phyloP scores from a whole-genome alignment of 441 rosid species.

The Sinapis alba region DNA sequence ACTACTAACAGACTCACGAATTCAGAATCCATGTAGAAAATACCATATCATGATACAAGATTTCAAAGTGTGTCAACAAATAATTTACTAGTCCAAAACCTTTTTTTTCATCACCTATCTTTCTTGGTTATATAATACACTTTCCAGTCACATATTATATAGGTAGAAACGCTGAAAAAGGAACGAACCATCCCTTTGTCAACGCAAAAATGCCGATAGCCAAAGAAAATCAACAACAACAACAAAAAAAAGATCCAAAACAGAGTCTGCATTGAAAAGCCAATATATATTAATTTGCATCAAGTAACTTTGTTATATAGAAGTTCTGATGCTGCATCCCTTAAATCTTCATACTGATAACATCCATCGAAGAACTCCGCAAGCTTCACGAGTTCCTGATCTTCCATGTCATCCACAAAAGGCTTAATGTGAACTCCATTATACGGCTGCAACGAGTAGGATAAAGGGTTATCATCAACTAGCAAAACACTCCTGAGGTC shows the following conservation, averaged over 20 bases:
- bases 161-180: conserved; percentile 31
- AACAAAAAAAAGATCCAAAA: conserved; percentile 15
- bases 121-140: conserved; percentile 24
- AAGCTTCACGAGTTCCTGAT: conserved; percentile 62
- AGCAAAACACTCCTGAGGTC: conserved; percentile 66
- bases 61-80: neutral
- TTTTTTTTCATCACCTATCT: neutral
- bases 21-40: neutral
- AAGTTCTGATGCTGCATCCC: conserved; percentile 66
- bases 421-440: conserved; percentile 76
- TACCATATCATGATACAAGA: neutral
- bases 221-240: conserved; percentile 19
- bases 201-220: conserved; percentile 27
- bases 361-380: conserved; percentile 57
- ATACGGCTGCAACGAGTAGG: conserved; percentile 69
- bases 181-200: conserved; percentile 17
- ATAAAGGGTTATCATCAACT: conserved; percentile 85
- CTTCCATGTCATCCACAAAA: conserved; percentile 59
- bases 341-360: conserved; percentile 61
- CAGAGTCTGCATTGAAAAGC: neutral
- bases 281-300: conserved; percentile 11
- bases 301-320: conserved; percentile 22
- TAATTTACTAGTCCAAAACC: conserved; percentile 18
- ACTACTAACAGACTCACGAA: neutral
- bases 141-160: conserved; percentile 2